Evolutionary conservation across 169 alveolate species (phyloP), one percentile per base, ranked within the genome.

Genomic region (Eimeria sp.): DNA sequence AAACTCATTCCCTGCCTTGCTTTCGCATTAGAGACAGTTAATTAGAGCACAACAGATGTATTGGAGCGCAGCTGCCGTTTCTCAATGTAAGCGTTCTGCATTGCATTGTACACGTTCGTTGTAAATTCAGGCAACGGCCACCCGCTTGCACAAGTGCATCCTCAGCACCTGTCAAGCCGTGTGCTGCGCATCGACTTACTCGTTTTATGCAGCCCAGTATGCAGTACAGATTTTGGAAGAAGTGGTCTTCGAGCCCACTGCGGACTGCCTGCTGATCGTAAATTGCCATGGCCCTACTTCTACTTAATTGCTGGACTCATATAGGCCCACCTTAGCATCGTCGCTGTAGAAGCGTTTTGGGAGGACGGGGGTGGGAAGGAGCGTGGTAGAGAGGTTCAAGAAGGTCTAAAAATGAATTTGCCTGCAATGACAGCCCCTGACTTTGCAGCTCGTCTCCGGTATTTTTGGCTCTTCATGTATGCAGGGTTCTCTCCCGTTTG

Each of bases 401-500:
- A 71, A 71, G 80, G 80, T 54, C 52, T 71, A 16, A 16, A 33
- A 33, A 14, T 16, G 54, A 68, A 11, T 71, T 71, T 11, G 49
- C 80, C 16, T 37, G 54, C 30, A 6, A 52, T 14, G 11, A 52
- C n/a, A 33, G 54, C 54, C 80, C 80, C 54, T 71, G n/a, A 71
- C n/a, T 37, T 9, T 37, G 80, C 80, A 71, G 27, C 54, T 14
- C n/a, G n/a, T 18, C 49, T 66, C 20, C 33, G 54, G n/a, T 30
- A 16, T 71, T 71, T 33, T 23, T 27, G 89, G 30, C 66, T 25
- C 76, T 58, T n/a, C 83, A 16, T 60, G 90, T 25, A 30, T 62
- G 68, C 91, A 91, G 96, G 96, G 96, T 3, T 77, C 96, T 10
- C 85, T 91, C 25, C 90, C 96, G 43, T 91, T 91, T 58, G 90